These are phyloP conservation scores for Phlebiopsis gigantea DNA, from an alignment of 768 basidiomycete species.

Conservation along the genomic window DNA sequence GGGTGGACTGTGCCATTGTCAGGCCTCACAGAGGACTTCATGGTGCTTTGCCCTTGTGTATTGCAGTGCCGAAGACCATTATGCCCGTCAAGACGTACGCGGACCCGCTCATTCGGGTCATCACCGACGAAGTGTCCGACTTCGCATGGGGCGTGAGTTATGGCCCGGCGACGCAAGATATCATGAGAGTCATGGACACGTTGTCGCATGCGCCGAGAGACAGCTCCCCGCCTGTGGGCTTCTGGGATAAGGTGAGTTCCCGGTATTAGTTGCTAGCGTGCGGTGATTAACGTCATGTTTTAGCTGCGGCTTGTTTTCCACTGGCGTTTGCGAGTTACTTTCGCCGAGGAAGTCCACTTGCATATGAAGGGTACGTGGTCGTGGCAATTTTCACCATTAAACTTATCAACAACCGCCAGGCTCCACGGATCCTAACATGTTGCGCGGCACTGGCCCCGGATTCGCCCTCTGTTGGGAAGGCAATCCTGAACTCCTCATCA, in stretches of 20 bases:
- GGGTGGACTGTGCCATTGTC: slow-evolving; percentile 65
- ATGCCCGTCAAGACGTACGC: slow-evolving; percentile 96
- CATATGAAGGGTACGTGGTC: slow-evolving; percentile 73
- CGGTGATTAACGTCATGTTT: not conserved
- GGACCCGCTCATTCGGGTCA: slow-evolving; percentile 61
- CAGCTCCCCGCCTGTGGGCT: slow-evolving; percentile 77
- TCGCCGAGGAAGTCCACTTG: slow-evolving; percentile 65
- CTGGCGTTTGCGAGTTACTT: slow-evolving; percentile 68
- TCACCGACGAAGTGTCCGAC: slow-evolving; percentile 59
- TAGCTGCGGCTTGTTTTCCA: slow-evolving; percentile 78
- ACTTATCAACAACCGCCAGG: slow-evolving; percentile 38
- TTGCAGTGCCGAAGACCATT: slow-evolving; percentile 81
- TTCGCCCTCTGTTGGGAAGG: slow-evolving; percentile 86
- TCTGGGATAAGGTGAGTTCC: slow-evolving; percentile 85
- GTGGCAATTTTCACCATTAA: not conserved
- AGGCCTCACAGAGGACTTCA: slow-evolving; percentile 46
- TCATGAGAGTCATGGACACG: slow-evolving; percentile 79
- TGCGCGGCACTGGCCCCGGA: slow-evolving; percentile 71
- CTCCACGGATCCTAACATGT: slow-evolving; percentile 71
- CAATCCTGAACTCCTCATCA: slow-evolving; percentile 63
- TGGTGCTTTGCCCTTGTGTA: slow-evolving; percentile 46
- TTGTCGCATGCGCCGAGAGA: slow-evolving; percentile 75
- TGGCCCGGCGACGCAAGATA: slow-evolving; percentile 78
- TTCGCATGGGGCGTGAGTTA: slow-evolving; percentile 91
- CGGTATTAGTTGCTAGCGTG: too few species aligned